Evolutionary conservation across 2,329 filamentous ascomycete genomes (phyloP).

Genomic region (Fusarium veterinarium): DNA sequence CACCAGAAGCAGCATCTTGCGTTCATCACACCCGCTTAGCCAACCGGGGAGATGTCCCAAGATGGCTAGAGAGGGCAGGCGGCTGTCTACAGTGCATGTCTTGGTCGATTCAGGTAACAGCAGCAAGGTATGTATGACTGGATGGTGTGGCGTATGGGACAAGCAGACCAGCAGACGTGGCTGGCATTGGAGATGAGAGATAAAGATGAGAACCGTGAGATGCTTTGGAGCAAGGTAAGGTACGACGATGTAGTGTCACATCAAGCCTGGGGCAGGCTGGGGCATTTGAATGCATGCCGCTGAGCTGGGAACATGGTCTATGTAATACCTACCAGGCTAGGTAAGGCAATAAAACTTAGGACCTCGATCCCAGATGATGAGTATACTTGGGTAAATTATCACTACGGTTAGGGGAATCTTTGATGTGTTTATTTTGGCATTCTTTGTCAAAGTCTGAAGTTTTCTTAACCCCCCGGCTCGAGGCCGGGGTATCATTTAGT

Average conservation of each 20-base stretch:
- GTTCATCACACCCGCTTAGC: slow-evolving; percentile 35
- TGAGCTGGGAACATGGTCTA: slow-evolving; percentile 18
- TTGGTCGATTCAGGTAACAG: slow-evolving; percentile 18
- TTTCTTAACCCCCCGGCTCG: neutral
- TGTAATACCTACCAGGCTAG: neutral
- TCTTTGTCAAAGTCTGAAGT: neutral
- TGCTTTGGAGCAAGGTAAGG: slow-evolving; percentile 15
- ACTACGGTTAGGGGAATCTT: neutral
- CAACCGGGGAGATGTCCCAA: slow-evolving; percentile 37
- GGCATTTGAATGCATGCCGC: slow-evolving; percentile 23
- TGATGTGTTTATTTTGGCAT: neutral
- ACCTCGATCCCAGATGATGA: neutral
- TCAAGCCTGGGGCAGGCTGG: slow-evolving; percentile 21
- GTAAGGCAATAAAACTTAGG: neutral
- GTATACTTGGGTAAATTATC: neutral
- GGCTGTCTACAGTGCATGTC: slow-evolving; percentile 19
- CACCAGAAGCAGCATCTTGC: slow-evolving; percentile 36
- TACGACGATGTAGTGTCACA: slow-evolving; percentile 25
- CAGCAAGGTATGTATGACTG: slow-evolving; percentile 20
- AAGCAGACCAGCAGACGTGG: slow-evolving; percentile 25
- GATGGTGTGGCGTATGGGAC: slow-evolving; percentile 32
- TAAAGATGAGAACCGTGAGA: slow-evolving; percentile 5
- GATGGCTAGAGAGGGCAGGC: slow-evolving; percentile 32
- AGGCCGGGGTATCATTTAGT: neutral
- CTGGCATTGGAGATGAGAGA: slow-evolving; percentile 34